Evolutionary conservation across 1,139 yeast genomes (phyloP), one percentile per base, ranked within the genome.

Genomic region (Yamadazyma mexicana): DNA sequence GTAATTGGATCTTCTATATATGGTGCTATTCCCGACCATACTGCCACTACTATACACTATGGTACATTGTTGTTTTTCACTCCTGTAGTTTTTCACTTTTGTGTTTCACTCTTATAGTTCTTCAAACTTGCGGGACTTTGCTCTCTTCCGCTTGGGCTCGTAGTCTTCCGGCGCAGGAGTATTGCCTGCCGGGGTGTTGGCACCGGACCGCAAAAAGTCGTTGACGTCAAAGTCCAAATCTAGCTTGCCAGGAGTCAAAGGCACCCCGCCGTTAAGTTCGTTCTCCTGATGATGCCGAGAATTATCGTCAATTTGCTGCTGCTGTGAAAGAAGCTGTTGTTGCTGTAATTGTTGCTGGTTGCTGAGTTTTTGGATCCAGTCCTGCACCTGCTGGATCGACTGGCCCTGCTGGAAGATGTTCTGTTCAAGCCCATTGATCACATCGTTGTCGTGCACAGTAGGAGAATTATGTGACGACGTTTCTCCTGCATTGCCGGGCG

Each of bases 351-450:
- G 64, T 35, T 64, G 74, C 39, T 66, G 70, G 33, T 52, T 56
- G 1, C 73, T 67, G 35, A 74, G 55, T 40, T 65, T 73, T 42
- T 65, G 77, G 35, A 78, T 67, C 81, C 82, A 77, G 47, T 79
- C 83, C 51, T 77, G 79, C 1, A 77, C 79, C 50, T 77, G 82
- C 54, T 69, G 77, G 39, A 79, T 69, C 3, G 81, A 72, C 44
- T 73, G 75, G 9, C 79, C 81, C 46, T 78, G 81, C 49, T 66
- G 71, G 40, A 59, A 58, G 8, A 78, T 61, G 43, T 67, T 76
- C 29, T 66, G 69, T 48, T 74, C 78, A 38, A 74, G 54, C 2
- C 68, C 70, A 34, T 50, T 53, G 44, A 70, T 59, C 11, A 55
- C 37, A 25, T 60, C 64, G 33, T 45, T 44, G 5, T 40, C 49